Evolutionary conservation across 805 yeast species (phyloP), one percentile per base, ranked within the genome.

Genomic region (Metschnikowia lunata): DNA sequence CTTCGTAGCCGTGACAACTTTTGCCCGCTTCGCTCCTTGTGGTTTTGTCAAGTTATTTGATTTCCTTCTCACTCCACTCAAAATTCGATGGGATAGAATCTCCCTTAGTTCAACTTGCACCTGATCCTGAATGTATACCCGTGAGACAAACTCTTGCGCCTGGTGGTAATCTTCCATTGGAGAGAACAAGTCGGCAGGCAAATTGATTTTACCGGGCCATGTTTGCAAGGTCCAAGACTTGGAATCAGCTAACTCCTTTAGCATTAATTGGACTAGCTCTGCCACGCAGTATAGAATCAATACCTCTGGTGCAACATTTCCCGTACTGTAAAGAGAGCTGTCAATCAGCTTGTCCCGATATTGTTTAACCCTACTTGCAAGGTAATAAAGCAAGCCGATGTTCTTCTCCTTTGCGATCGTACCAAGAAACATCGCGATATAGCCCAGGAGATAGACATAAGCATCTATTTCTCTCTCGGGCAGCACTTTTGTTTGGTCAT

Each of bases 341-440:
- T 67, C 74, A 4, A 69, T 52, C 23, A 49, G 71, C 37, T 72
- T 74, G 64, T 88, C 95, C 40, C 80, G 72, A 54, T 82, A 85
- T 60, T 87, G 95, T 58, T 88, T 88, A 14, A 88, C 75, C 42
- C 95, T 73, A 46, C 85, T 85, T 0, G 93, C 80, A 39, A 87
- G 67, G 60, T 89, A 88, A 58, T 79, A 88, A 6, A 89, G 60
- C 46, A 88, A 60, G 7, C 91, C 83, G 30, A 85, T 69, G 54
- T 88, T 90, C 28, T 82, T 83, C 36, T 76, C 74, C 2, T 73
- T 79, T 0, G 83, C 82, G 37, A 88, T 74, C 4, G 76, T 58
- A 33, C 76, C 82, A 40, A 88, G 60, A 47, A 72, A 84, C 60
- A 78, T 84, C 1, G 77, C 53, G 28, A 88, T 61, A 50, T 82